A percentile compares a stretch with the other conserved stretches of the same genome.
phyloP scores from a whole-genome alignment of 805 yeast genomes.

The Candida lessepsii region DNA sequence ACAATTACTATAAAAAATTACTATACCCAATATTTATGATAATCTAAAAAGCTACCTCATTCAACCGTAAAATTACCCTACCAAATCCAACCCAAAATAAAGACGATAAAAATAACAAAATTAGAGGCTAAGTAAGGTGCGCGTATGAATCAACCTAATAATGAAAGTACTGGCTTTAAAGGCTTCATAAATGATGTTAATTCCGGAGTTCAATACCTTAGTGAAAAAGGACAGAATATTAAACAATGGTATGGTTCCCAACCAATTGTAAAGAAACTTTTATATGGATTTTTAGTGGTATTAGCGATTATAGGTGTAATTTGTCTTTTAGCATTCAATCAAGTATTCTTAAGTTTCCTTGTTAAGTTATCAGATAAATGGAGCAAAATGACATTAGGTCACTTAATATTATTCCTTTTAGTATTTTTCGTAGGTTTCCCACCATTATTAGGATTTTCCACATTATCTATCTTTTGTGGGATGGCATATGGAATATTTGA shows the following conservation, averaged over 20 bases:
- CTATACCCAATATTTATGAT: no score
- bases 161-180: not conserved
- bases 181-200: not conserved
- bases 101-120: no score
- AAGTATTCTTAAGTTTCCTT: slow-evolving; percentile 32
- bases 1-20: no score
- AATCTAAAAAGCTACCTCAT: no score
- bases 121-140: no score
- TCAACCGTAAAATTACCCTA: no score
- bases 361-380: slow-evolving; percentile 47
- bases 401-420: slow-evolving; percentile 47
- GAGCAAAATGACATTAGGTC: slow-evolving; percentile 38
- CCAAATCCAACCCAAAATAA: no score
- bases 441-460: slow-evolving; percentile 81
- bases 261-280: slow-evolving; percentile 15
- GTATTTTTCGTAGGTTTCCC: slow-evolving; percentile 80
- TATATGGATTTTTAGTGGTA: slow-evolving; percentile 17
- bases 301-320: slow-evolving; percentile 20
- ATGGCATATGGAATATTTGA: slow-evolving; percentile 75
- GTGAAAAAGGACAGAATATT: not conserved
- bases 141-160: slow-evolving; percentile 5
- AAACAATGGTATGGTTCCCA: slow-evolving; percentile 21
- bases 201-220: not conserved
- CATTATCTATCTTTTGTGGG: slow-evolving; percentile 66
- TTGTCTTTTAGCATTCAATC: slow-evolving; percentile 30